Evolutionary conservation across 2,329 filamentous ascomycete genomes (phyloP), one percentile per base, ranked within the genome.

Genomic region (Parafenestella ontariensis): DNA sequence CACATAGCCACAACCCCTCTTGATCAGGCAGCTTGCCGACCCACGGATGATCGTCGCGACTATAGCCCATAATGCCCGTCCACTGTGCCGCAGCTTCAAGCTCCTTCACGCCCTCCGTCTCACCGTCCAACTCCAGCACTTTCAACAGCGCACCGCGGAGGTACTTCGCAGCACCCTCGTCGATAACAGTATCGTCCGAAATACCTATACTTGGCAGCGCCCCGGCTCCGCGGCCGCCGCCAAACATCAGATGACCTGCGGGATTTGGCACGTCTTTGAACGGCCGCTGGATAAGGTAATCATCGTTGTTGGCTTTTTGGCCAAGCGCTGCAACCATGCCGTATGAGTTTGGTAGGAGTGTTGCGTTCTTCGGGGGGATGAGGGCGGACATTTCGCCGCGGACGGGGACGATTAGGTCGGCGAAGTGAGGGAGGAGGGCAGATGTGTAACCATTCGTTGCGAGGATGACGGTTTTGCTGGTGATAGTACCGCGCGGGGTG

Each of bases 381-480:
- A 93, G 81, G 0, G 88, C 84, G 37, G 83, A 84, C 77, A 93
- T 86, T 68, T 93, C 87, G 1, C 90, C 92, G 21, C 90, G 82
- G 2, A 90, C 87, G 0, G 93, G 93, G 2, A 93, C 85, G 58
- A 96, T 89, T 8, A 92, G 81, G 59, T 87, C 85, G 8, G 84
- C 80, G 63, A 94, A 88, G 29, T 78, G 70, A 0, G 90, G 90
- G 1, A 94, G 77, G 3, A 96, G 81, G 56, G 87, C 83, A 1
- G 90, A 91, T 0, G 91, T 93, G 74, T 96, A 96, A 3, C 81
- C 93, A 69, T 96, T 96, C 0, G 89, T 94, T 4, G 91, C 89
- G 15, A 96, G 82, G 17, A 96, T 81, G 18, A 96, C 85, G 29
- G 84, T 82, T 11, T 79, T 77, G 1, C 91, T 81, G 0, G 72